phyloP scores from a whole-genome alignment of 2,329 filamentous ascomycete species.

The Ceratocystiopsis minuta region DNA sequence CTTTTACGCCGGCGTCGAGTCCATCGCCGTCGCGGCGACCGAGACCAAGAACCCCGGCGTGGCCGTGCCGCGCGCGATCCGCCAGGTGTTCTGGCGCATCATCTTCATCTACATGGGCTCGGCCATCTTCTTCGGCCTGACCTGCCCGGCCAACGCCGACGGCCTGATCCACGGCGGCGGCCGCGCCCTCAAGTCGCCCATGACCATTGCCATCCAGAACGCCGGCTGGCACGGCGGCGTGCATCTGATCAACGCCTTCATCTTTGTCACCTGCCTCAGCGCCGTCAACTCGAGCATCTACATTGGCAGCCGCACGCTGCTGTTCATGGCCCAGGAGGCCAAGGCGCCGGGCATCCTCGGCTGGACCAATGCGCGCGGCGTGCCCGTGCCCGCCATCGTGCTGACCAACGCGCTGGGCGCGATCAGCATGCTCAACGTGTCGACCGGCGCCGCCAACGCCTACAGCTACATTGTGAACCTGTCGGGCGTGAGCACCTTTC shows the following conservation, averaged over 20 bases:
- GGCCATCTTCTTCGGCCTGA: slow-evolving; percentile 58
- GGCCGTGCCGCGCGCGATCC: slow-evolving; percentile 39
- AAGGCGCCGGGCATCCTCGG: slow-evolving; percentile 55
- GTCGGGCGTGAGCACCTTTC: slow-evolving; percentile 50
- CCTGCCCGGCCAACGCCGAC: slow-evolving; percentile 49
- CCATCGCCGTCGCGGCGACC: slow-evolving; percentile 43
- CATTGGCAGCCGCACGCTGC: slow-evolving; percentile 54
- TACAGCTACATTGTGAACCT: slow-evolving; percentile 56
- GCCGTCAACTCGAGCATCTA: slow-evolving; percentile 63
- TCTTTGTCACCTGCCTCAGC: slow-evolving; percentile 53
- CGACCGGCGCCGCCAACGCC: slow-evolving; percentile 44
- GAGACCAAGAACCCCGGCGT: slow-evolving; percentile 39
- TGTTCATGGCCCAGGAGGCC: slow-evolving; percentile 57
- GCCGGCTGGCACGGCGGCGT: slow-evolving; percentile 57
- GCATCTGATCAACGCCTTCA: slow-evolving; percentile 62
- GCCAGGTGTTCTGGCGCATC: slow-evolving; percentile 43
- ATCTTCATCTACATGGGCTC: slow-evolving; percentile 49
- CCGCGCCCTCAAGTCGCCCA: slow-evolving; percentile 50
- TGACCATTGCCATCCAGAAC: slow-evolving; percentile 53
- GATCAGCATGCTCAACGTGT: slow-evolving; percentile 59
- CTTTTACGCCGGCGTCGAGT: slow-evolving; percentile 50
- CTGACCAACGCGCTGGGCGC: slow-evolving; percentile 54
- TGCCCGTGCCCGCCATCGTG: slow-evolving; percentile 41
- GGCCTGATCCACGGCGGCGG: slow-evolving; percentile 42
- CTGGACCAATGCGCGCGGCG: slow-evolving; percentile 46